These are phyloP conservation scores for Inga oerstediana DNA, from an alignment of 306 rosid genomes.

Conservation along the genomic window DNA sequence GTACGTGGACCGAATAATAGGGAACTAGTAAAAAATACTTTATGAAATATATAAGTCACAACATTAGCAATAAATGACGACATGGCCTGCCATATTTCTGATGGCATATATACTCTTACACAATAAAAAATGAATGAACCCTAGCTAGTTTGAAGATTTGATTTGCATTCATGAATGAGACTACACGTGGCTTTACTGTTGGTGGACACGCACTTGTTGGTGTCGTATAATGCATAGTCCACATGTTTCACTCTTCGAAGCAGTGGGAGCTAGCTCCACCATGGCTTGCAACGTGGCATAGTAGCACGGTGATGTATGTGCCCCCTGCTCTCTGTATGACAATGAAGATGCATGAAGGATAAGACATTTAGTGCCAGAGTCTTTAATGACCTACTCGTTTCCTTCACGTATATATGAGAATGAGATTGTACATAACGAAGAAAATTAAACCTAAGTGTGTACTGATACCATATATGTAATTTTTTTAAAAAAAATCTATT, in stretches of 20 bases:
- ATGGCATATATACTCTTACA: background rate
- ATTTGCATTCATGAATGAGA: constrained; percentile 18
- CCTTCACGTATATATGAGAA: too few species aligned
- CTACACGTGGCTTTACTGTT: constrained; percentile 2
- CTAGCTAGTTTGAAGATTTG: background rate
- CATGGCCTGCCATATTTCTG: constrained; percentile 4
- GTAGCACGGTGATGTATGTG: constrained; percentile 20
- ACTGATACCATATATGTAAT: too few species aligned
- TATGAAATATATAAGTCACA: background rate
- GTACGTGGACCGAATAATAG: background rate
- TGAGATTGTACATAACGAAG: background rate
- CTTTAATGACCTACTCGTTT: background rate
- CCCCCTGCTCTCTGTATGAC: constrained; percentile 5
- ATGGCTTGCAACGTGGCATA: constrained; percentile 29
- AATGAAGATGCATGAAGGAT: background rate
- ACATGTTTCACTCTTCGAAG: constrained; percentile 24
- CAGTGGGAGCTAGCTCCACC: background rate
- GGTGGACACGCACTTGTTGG: constrained; percentile 17
- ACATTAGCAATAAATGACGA: background rate
- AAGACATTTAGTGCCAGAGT: background rate
- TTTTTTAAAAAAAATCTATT: too few species aligned
- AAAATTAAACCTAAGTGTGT: background rate
- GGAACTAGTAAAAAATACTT: background rate
- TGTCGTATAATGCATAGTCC: background rate
- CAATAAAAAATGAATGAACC: background rate